Evolutionary conservation across 2,329 filamentous ascomycete species (phyloP).

Genomic region (Biscogniauxia sp.): DNA sequence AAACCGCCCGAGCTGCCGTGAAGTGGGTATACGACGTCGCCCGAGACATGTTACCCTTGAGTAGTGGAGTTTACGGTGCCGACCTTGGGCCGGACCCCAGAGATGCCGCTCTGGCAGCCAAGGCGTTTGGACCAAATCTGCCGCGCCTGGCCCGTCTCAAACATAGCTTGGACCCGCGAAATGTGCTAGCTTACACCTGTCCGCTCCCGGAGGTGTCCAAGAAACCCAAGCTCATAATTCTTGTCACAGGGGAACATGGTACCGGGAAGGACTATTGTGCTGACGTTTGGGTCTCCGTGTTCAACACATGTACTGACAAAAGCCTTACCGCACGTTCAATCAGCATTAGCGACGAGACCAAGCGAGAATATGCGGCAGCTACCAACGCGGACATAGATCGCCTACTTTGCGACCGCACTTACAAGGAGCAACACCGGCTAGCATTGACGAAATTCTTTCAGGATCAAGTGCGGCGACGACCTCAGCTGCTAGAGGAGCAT

Average conservation of each 20-base stretch:
- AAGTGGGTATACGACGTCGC: constrained; percentile 57
- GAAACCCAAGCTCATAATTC: constrained; percentile 48
- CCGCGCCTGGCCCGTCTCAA: constrained; percentile 37
- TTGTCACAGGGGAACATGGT: constrained; percentile 54
- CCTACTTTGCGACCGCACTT: constrained; percentile 52
- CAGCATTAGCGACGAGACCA: constrained; percentile 59
- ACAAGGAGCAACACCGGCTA: constrained; percentile 60
- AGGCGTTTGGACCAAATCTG: constrained; percentile 57
- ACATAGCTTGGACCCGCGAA: too few relatives aligned
- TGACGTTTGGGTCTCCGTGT: constrained; percentile 45
- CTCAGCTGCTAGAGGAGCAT: constrained; percentile 48
- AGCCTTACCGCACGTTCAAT: constrained; percentile 38
- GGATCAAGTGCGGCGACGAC: constrained; percentile 40
- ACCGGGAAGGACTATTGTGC: constrained; percentile 63
- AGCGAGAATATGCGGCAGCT: constrained; percentile 52
- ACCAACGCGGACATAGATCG: constrained; percentile 46
- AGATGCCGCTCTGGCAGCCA: constrained; percentile 48
- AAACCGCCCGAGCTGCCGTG: constrained; percentile 36
- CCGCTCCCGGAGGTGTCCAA: constrained; percentile 29
- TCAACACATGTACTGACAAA: constrained; percentile 30
- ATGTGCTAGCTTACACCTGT: too few relatives aligned
- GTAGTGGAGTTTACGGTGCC: constrained; percentile 54
- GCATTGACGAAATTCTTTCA: constrained; percentile 52
- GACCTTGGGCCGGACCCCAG: constrained; percentile 63
- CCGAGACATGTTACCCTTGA: constrained; percentile 45